A percentile compares a stretch with the other conserved stretches of the same genome.
phyloP scores from a whole-genome alignment of 2,329 filamentous ascomycete species.

The Neonectria coccinea region DNA sequence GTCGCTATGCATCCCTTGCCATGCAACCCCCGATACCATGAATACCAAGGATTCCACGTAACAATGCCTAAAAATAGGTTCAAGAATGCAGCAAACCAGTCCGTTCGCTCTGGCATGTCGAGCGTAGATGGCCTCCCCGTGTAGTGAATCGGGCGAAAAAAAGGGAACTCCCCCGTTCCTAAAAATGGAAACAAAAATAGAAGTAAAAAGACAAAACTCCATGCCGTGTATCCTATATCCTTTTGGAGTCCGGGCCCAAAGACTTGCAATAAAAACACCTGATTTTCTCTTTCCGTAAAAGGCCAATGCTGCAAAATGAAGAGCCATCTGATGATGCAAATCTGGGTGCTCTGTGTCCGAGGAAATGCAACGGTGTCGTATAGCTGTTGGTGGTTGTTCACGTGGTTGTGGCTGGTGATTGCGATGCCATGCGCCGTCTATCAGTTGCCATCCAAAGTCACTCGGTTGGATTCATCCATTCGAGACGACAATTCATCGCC shows the following conservation, averaged over 20 bases:
- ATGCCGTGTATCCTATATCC: conserved; percentile 48
- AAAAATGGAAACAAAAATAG: conserved; percentile 23
- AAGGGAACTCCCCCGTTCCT: conserved; percentile 31
- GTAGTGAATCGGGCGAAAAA: conserved; percentile 21
- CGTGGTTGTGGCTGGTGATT: conserved; percentile 41
- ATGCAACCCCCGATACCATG: background rate
- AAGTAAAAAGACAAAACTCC: conserved; percentile 40
- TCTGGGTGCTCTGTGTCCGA: conserved; percentile 27
- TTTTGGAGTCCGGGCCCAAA: conserved; percentile 43
- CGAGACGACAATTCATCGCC: conserved; percentile 33
- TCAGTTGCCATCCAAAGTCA: conserved; percentile 28
- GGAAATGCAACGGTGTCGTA: conserved; percentile 37
- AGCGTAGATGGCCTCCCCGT: conserved; percentile 7
- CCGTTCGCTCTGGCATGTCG: conserved; percentile 12
- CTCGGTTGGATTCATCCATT: conserved; percentile 17
- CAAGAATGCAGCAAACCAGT: background rate
- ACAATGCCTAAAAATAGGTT: background rate
- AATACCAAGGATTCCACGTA: background rate
- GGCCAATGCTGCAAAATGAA: conserved; percentile 36
- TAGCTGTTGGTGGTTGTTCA: conserved; percentile 22
- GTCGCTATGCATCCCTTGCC: background rate
- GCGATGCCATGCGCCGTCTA: conserved; percentile 35
- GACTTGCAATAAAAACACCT: conserved; percentile 39
- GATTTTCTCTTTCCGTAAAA: conserved; percentile 40
- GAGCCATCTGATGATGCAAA: conserved; percentile 26